Percentiles rank a stretch among this genome's conserved stretches.
These are phyloP conservation scores for Hippophae rhamnoides DNA, from an alignment of 306 rosid genomes.

Conservation along the genomic window DNA sequence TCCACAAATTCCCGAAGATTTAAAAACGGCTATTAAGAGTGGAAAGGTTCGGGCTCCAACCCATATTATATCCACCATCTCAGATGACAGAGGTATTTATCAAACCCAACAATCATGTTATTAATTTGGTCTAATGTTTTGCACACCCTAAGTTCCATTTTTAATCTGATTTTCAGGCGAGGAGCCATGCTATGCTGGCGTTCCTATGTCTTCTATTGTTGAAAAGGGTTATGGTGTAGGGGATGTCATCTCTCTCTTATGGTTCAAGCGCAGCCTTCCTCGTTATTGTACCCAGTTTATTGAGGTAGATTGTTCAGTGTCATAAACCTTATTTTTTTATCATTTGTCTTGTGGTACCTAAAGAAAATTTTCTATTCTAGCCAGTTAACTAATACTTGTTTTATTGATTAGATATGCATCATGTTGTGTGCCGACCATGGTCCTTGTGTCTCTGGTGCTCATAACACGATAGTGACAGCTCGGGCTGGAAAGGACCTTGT, in stretches of 20 bases:
- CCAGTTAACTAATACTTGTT: constrained; percentile 16
- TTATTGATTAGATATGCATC: constrained; percentile 60
- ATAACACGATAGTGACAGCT: constrained; percentile 84
- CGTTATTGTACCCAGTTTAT: constrained; percentile 91
- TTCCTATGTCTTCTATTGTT: constrained; percentile 94
- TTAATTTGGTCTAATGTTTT: neutral
- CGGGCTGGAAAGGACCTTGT: constrained; percentile 94
- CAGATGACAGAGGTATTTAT: constrained; percentile 87
- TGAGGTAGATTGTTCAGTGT: constrained; percentile 47
- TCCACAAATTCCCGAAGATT: constrained; percentile 96
- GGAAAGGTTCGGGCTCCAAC: constrained; percentile 99
- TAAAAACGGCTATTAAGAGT: constrained; percentile 70
- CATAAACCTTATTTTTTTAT: constrained; percentile 1
- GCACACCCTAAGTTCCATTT: constrained; percentile 14
- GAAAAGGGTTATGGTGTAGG: constrained; percentile 93
- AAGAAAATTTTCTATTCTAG: neutral
- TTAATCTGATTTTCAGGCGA: constrained; percentile 55
- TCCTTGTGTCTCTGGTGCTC: constrained; percentile 94
- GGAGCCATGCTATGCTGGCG: constrained; percentile 98
- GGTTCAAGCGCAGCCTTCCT: constrained; percentile 99
- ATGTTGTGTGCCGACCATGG: constrained; percentile 96
- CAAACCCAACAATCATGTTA: constrained; percentile 5
- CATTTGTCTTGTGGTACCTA: too few species aligned
- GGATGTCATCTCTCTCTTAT: constrained; percentile 89
- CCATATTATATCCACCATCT: constrained; percentile 92